Evolutionary conservation across 2,329 filamentous ascomycete species (phyloP).

Genomic region (Sporothrix brasiliensis): DNA sequence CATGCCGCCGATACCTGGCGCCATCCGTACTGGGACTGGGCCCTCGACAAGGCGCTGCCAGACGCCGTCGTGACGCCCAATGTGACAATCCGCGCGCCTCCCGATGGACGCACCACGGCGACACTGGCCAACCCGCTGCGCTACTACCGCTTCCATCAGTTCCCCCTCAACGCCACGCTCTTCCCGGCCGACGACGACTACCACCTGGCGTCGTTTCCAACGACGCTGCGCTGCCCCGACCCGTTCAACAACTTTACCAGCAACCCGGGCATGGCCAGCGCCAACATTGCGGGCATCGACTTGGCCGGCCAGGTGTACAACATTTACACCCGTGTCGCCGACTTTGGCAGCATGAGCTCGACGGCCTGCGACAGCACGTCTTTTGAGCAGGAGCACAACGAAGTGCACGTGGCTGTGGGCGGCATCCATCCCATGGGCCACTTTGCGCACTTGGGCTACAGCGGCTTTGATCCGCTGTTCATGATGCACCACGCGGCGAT

Average conservation of each 20-base stretch:
- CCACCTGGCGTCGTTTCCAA: slow-evolving; percentile 38
- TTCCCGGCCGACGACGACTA: slow-evolving; percentile 38
- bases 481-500: slow-evolving; percentile 58
- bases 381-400: slow-evolving; percentile 47
- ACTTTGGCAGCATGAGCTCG: slow-evolving; percentile 46
- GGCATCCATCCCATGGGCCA: slow-evolving; percentile 39
- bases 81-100: slow-evolving; percentile 31
- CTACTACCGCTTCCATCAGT: slow-evolving; percentile 52
- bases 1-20: slow-evolving; percentile 50
- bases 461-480: slow-evolving; percentile 49
- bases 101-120: slow-evolving; percentile 28
- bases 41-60: slow-evolving; percentile 46
- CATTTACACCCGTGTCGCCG: slow-evolving; percentile 43
- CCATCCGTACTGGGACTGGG: slow-evolving; percentile 57
- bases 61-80: slow-evolving; percentile 29
- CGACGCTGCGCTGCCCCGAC: slow-evolving; percentile 46
- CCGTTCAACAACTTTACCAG: slow-evolving; percentile 40
- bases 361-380: slow-evolving; percentile 44
- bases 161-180: slow-evolving; percentile 41
- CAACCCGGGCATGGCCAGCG: slow-evolving; percentile 48
- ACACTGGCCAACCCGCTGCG: slow-evolving; percentile 52
- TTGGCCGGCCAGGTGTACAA: slow-evolving; percentile 50
- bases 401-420: slow-evolving; percentile 45
- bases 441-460: slow-evolving; percentile 43
- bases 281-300: slow-evolving; percentile 40